A percentile compares a stretch with the other conserved stretches of the same genome.
phyloP scores from a whole-genome alignment of 2,329 filamentous ascomycete species.

The Verticillium klebahnii region DNA sequence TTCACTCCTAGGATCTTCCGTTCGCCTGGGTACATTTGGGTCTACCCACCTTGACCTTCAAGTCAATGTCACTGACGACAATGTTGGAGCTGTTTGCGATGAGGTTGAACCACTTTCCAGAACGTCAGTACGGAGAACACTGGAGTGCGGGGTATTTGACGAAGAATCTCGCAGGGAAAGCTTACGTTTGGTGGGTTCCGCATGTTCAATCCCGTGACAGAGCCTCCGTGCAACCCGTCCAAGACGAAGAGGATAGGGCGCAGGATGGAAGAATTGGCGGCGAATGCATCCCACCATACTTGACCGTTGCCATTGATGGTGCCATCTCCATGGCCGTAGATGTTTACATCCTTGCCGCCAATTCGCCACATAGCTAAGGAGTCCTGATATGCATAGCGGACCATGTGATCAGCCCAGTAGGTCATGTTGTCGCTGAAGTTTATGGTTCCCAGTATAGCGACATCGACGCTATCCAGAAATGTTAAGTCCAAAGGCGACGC shows the following conservation, averaged over 20 bases:
- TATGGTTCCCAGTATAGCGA: slow-evolving; percentile 51
- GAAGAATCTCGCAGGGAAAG: too few species aligned
- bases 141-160: too few species aligned
- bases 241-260: slow-evolving; percentile 54
- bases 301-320: slow-evolving; percentile 57
- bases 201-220: slow-evolving; percentile 56
- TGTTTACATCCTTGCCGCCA: slow-evolving; percentile 42
- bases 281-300: slow-evolving; percentile 59
- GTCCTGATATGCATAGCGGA: slow-evolving; percentile 63
- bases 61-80: slow-evolving; percentile 57
- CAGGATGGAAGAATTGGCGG: slow-evolving; percentile 47
- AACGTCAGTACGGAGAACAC: background rate
- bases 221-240: slow-evolving; percentile 50
- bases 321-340: slow-evolving; percentile 50
- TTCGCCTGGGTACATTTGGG: background rate
- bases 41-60: slow-evolving; percentile 21
- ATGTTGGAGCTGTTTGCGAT: slow-evolving; percentile 62
- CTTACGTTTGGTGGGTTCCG: slow-evolving; percentile 44
- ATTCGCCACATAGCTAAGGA: slow-evolving; percentile 37
- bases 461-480: slow-evolving; percentile 58
- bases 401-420: slow-evolving; percentile 63
- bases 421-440: slow-evolving; percentile 61
- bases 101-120: slow-evolving; percentile 40
- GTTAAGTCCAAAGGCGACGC: slow-evolving; percentile 62
- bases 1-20: background rate